A percentile compares a stretch with the other conserved stretches of the same genome.
phyloP scores from a whole-genome alignment of 768 basidiomycete genomes.

The Cyclocybe cylindracea region DNA sequence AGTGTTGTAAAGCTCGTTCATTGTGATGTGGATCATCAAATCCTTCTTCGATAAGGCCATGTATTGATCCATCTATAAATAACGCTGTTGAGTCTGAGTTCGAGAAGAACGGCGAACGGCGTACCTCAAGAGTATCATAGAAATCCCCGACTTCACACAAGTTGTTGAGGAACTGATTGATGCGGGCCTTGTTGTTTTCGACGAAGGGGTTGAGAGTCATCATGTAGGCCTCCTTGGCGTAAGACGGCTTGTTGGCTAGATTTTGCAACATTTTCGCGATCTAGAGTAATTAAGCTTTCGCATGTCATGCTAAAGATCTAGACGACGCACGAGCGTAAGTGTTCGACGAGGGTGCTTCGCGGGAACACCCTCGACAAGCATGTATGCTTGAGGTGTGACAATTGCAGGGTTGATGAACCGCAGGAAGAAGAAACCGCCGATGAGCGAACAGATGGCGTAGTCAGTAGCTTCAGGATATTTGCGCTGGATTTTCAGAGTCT shows the following conservation, averaged over 20 bases:
- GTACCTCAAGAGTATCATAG: slow-evolving; percentile 95
- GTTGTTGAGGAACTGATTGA: slow-evolving; percentile 95
- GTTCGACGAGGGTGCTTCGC: slow-evolving; percentile 98
- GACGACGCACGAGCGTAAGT: slow-evolving; percentile 74
- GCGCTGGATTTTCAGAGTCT: slow-evolving; percentile 50
- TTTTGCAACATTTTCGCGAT: slow-evolving; percentile 99
- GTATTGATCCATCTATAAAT: slow-evolving; percentile 93
- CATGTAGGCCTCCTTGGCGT: slow-evolving; percentile 98
- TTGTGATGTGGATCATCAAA: slow-evolving; percentile 94
- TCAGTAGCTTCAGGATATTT: slow-evolving; percentile 99
- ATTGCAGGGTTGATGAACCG: slow-evolving; percentile 99
- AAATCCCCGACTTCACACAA: slow-evolving; percentile 99
- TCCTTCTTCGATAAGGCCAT: slow-evolving; percentile 99
- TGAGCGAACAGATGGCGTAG: slow-evolving; percentile 97
- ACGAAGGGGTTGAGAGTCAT: slow-evolving; percentile 98
- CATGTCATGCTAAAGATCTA: neutral
- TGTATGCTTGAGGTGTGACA: slow-evolving; percentile 98
- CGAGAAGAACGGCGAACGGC: slow-evolving; percentile 18
- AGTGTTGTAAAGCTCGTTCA: slow-evolving; percentile 99
- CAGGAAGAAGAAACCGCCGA: slow-evolving; percentile 99
- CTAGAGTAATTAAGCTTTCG: slow-evolving; percentile 36
- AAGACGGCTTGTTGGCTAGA: slow-evolving; percentile 97
- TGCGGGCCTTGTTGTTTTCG: slow-evolving; percentile 96
- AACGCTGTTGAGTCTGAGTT: neutral
- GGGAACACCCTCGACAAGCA: slow-evolving; percentile 97